Evolutionary conservation across 306 rosid genomes (phyloP), one percentile per base, ranked within the genome.

Genomic region (Prunus fruticosa): DNA sequence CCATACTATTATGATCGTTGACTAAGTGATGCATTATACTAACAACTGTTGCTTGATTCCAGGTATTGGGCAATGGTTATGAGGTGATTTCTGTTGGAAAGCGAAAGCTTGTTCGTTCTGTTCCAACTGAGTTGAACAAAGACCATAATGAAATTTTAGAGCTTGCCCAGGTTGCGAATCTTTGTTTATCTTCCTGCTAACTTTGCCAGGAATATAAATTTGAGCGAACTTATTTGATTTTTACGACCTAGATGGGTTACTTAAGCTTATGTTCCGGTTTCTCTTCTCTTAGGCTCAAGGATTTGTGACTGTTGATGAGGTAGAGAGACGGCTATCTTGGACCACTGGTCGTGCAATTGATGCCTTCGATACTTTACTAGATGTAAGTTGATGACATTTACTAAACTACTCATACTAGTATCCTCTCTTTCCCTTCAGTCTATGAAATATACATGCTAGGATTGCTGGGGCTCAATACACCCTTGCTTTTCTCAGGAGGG

Each of bases 111-210:
- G 91, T 95, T 38, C 99, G 97, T 64, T 95, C 99, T 11, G 99
- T 95, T 84, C 99, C 99, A 67, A 95, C 97, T 19, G 99, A 95
- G 78, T 84, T 95, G 88, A 95, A 95, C 87, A 95, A 90, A 83
- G 99, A 95, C 81, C 99, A 92, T 82, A 95, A 92, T 51, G 99
- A 89, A 86, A 90, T 95, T 84, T 85, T 95, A 67, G 97, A 95
- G 91, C 97, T 95, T 22, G 97, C 99, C 76, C 99, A 95, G 99
- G 99, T 95, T 82, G 63, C 28, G 70, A 50, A 57, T 71, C 8
- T 2, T 69, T 54, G 13, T 43, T 73, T 6, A 15, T 45, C 30
- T 27, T 61, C 69, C 46, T 57, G 41, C 64, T 34, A 28, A 52
- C 30, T 22, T 11, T 3, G 68, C 25, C 57, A 43, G 52, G 58